phyloP scores from a whole-genome alignment of 2,329 filamentous ascomycete genomes.

The Fusarium buxicola region DNA sequence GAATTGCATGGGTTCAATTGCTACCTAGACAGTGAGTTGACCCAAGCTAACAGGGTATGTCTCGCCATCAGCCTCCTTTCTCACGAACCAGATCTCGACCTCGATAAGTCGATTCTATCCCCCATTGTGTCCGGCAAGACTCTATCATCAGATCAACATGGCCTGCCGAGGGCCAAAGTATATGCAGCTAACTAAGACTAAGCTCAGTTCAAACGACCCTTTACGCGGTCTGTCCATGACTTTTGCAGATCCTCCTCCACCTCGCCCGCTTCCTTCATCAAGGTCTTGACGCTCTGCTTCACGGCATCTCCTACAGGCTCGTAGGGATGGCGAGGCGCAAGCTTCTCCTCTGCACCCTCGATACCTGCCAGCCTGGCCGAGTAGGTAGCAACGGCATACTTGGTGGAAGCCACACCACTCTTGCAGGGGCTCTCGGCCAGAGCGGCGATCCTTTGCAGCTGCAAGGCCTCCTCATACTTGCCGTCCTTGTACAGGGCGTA shows the following conservation, averaged over 20 bases:
- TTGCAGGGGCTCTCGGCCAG: conserved; percentile 75
- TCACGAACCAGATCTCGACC: neutral
- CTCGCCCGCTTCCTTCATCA: conserved; percentile 58
- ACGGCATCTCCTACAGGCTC: conserved; percentile 58
- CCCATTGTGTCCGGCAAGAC: no score
- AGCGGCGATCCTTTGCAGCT: conserved; percentile 70
- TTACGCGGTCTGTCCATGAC: conserved; percentile 32
- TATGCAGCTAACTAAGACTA: neutral
- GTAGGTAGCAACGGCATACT: conserved; percentile 73
- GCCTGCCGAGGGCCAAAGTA: neutral
- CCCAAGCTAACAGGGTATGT: no score
- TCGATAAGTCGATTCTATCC: no score
- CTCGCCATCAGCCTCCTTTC: neutral
- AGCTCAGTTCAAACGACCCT: conserved; percentile 26
- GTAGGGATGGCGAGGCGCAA: conserved; percentile 73
- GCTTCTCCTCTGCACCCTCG: conserved; percentile 66
- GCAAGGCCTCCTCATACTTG: conserved; percentile 67
- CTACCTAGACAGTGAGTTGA: neutral
- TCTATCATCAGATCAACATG: neutral
- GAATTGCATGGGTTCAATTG: neutral
- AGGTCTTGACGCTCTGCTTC: conserved; percentile 48
- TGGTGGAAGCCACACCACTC: conserved; percentile 73
- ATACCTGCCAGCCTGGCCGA: conserved; percentile 70
- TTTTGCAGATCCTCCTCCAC: conserved; percentile 50
- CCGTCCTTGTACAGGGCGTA: conserved; percentile 72